These are phyloP conservation scores for Poa annua DNA, from an alignment of 176 grass and related monocot species.

Conservation along the genomic window DNA sequence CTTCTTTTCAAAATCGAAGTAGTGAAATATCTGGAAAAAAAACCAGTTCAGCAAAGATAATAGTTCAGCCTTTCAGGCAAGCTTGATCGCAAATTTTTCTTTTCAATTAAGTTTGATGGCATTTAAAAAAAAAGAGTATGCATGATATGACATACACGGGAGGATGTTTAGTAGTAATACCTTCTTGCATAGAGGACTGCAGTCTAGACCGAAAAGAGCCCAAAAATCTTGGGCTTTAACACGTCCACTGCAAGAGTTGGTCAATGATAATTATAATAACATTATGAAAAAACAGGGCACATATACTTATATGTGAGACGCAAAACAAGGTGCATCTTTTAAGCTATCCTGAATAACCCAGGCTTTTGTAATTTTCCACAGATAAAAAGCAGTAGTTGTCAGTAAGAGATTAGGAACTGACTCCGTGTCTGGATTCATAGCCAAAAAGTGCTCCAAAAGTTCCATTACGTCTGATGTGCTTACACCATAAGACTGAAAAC, in stretches of 20 bases:
- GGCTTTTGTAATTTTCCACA: background rate
- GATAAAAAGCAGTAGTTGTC: background rate
- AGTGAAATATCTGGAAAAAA: conserved; percentile 80
- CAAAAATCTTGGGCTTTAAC: conserved; percentile 76
- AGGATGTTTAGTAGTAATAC: conserved; percentile 21
- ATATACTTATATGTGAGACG: background rate
- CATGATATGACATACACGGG: background rate
- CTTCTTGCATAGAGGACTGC: conserved; percentile 72
- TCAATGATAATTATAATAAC: conserved; percentile 24
- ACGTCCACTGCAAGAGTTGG: conserved; percentile 62
- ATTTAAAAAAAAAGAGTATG: background rate
- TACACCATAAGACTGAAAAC: conserved; percentile 72
- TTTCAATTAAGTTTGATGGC: background rate
- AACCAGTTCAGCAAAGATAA: background rate
- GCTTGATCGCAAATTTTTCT: background rate
- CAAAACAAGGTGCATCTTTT: background rate
- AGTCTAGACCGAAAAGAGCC: conserved; percentile 73
- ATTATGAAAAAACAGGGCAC: background rate
- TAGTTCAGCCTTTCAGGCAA: background rate
- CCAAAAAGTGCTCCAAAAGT: conserved; percentile 81
- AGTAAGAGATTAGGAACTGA: conserved; percentile 34
- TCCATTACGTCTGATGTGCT: conserved; percentile 81
- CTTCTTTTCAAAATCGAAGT: conserved; percentile 70
- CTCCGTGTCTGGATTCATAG: conserved; percentile 77
- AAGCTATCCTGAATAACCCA: background rate